Percentiles rank a stretch among this genome's conserved stretches.
phyloP scores from a whole-genome alignment of 371 early-diverging fungal species.

The Mortierella sp. region DNA sequence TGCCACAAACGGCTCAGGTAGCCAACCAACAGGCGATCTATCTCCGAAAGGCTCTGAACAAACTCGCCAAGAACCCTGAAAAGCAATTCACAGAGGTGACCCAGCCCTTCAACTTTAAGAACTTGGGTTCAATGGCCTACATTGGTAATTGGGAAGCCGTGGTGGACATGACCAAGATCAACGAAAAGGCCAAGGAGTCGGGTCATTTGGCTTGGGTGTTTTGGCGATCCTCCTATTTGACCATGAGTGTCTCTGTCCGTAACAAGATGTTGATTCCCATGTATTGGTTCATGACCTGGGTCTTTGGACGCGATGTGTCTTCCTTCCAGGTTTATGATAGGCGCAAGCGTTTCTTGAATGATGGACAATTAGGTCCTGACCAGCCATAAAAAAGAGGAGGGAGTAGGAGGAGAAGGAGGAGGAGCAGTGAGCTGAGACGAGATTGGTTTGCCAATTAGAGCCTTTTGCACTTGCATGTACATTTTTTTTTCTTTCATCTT shows the following conservation, averaged over 20 bases:
- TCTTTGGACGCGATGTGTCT: constrained; percentile 68
- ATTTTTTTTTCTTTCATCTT: not conserved
- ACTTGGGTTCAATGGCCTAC: constrained; percentile 63
- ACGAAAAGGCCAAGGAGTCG: constrained; percentile 56
- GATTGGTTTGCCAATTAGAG: no score
- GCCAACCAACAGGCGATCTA: constrained; percentile 84
- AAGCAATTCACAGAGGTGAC: constrained; percentile 27
- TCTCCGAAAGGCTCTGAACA: constrained; percentile 60
- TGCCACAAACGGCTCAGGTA: constrained; percentile 87
- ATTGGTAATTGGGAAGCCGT: constrained; percentile 68
- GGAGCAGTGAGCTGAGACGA: no score
- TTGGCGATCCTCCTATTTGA: constrained; percentile 85
- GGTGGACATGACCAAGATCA: constrained; percentile 59
- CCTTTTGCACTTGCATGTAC: no score
- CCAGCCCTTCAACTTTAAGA: constrained; percentile 53
- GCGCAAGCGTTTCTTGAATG: constrained; percentile 34
- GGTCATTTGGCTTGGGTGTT: constrained; percentile 74
- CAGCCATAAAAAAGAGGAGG: constrained; percentile 11
- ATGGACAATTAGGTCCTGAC: constrained; percentile 3
- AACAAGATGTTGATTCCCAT: constrained; percentile 81
- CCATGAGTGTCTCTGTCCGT: constrained; percentile 74
- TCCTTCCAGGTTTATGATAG: constrained; percentile 51
- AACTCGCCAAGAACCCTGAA: constrained; percentile 49
- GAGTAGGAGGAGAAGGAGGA: no score
- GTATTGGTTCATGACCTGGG: constrained; percentile 76